Evolutionary conservation across 768 basidiomycete species (phyloP), one percentile per base, ranked within the genome.

Genomic region (Gloeostereum incarnatum): DNA sequence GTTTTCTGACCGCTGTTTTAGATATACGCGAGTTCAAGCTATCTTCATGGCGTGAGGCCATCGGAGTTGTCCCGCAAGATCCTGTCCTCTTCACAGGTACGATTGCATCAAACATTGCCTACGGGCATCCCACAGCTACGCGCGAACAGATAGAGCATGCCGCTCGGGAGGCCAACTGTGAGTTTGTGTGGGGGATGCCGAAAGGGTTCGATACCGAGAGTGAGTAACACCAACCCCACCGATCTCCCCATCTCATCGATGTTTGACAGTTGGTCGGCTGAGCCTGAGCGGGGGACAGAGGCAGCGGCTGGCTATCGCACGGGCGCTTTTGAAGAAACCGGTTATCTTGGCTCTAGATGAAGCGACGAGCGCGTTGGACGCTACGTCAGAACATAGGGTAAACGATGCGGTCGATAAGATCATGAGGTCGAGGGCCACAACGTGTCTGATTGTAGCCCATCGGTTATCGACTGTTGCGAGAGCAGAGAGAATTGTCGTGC

Each of bases 1-100:
- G 36, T 10, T 41, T 21, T 10, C 31, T 35, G 1, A 33, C 33
- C 6, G 10, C 23, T 21, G 30, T 48, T 26, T 13, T 50, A 85
- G 89, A 97, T 54, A 92, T 98, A 45, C 74, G 84, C 10, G 81
- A 89, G 41, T 91, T 92, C 53, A 81, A 78, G 1, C 69, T 81
- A 6, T 73, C 80, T 25, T 89, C 87, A 3, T 98, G 94, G 93
- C 75, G 94, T 29, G 67, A 68, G 40, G 71, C 83, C 21, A 90
- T 98, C 31, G 90, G 91, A 0, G 78, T 97, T n/a, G 92, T 98
- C 2, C 93, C 92, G 9, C 93, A 97, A 64, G 91, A 94, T 45
- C 89, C 91, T 0, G 77, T 91, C 2, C 58, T 96, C 20, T 96
- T 96, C 58, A 82, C 84, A 2, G 90, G 91, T 2, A 94, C 91